Evolutionary conservation across 345 rosid genomes (phyloP).

Genomic region (Eutrema heterophyllum): DNA sequence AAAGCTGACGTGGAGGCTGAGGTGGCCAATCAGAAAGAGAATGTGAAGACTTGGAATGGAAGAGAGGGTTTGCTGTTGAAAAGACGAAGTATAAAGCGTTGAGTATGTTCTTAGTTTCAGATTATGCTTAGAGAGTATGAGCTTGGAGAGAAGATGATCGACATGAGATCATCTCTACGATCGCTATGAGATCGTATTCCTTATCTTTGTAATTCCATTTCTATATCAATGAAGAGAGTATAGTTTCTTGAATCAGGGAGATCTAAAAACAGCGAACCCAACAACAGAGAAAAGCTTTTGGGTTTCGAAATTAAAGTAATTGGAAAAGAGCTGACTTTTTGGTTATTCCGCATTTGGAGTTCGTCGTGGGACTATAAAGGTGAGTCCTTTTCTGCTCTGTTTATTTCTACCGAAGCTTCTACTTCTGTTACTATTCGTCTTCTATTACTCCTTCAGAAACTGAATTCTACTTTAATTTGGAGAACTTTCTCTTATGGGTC

Average conservation of each 20-base stretch:
- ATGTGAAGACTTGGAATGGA: no score
- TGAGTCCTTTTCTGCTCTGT: not conserved
- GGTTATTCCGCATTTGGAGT: not conserved
- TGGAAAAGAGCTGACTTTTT: not conserved
- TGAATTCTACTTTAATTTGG: not conserved
- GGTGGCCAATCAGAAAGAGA: no score
- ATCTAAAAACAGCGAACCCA: not conserved
- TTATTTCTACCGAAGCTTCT: not conserved
- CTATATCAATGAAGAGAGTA: no score
- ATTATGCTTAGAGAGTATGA: no score
- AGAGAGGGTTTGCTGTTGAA: no score
- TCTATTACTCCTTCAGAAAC: not conserved
- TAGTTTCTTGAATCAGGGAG: not conserved
- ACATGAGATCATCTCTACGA: no score
- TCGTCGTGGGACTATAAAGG: slow-evolving; percentile 13
- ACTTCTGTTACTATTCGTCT: not conserved
- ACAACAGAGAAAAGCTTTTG: not conserved
- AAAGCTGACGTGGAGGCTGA: no score
- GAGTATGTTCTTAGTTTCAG: no score
- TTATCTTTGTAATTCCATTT: no score
- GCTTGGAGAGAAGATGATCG: no score
- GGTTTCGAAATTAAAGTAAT: not conserved
- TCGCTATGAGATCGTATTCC: no score
- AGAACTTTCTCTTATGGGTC: not conserved
- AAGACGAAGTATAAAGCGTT: no score